phyloP scores from a whole-genome alignment of 164 flowering plant genomes.

The grape (Vitis vinifera) region ASM3070453v1 NC_081811.1:26159001-26159500 shows the following conservation, averaged over 20 bases:
- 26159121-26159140: constrained; percentile 20
- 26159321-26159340: background rate
- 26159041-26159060: background rate
- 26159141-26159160: background rate
- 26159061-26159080: background rate
- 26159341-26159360: background rate
- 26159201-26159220: constrained; percentile 6
- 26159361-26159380: background rate
- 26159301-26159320: constrained; percentile 1
- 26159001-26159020: too few species aligned
- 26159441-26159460: background rate
- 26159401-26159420: background rate
- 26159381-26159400: background rate
- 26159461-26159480: background rate
- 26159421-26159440: background rate
- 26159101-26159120: constrained; percentile 20
- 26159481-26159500: too few species aligned
- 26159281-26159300: background rate
- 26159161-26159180: constrained; percentile 14
- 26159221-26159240: background rate
- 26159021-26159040: too few species aligned
- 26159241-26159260: constrained; percentile 1
- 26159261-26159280: constrained; percentile 7
- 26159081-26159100: background rate
- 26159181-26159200: constrained; percentile 14